Percentiles rank a stretch among this genome's conserved stretches.
phyloP scores from a whole-genome alignment of 768 basidiomycete species.

The Suillus paluster region DNA sequence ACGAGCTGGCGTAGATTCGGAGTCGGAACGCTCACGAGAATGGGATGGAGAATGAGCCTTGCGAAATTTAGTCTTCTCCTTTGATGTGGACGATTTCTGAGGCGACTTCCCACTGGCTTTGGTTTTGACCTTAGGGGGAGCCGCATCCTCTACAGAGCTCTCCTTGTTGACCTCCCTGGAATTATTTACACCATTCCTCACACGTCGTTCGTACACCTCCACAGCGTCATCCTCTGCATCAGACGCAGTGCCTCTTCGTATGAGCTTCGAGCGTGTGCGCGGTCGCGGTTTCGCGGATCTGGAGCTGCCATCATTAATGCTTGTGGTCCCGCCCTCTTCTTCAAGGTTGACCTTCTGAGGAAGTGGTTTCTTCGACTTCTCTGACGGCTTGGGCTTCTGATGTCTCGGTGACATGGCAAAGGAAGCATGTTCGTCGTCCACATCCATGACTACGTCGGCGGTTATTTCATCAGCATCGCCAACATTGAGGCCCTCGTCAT shows the following conservation, averaged over 20 bases:
- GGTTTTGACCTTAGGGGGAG: not conserved
- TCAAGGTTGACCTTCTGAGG: not conserved
- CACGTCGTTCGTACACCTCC: not conserved
- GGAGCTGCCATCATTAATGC: not conserved
- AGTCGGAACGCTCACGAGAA: slow-evolving; percentile 1
- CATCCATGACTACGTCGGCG: slow-evolving; percentile 5
- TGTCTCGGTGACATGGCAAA: not conserved
- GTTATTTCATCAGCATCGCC: slow-evolving; percentile 14
- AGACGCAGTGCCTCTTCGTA: not conserved
- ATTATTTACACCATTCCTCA: not conserved
- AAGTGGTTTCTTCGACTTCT: not conserved
- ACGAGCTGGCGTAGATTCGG: not conserved
- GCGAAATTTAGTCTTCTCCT: not conserved
- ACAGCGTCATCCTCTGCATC: not conserved
- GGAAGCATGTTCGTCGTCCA: slow-evolving; percentile 8
- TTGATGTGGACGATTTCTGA: not conserved
- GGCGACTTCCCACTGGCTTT: not conserved
- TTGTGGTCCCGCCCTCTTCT: not conserved
- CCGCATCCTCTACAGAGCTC: not conserved
- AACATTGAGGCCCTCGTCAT: slow-evolving; percentile 13
- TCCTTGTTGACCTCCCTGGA: not conserved
- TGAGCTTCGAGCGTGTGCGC: not conserved
- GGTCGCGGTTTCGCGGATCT: not conserved
- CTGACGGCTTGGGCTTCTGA: slow-evolving; percentile 7
- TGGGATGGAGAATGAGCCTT: not conserved